Evolutionary conservation across 768 basidiomycete genomes (phyloP).

Genomic region (Rhizopogon vinicolor): DNA sequence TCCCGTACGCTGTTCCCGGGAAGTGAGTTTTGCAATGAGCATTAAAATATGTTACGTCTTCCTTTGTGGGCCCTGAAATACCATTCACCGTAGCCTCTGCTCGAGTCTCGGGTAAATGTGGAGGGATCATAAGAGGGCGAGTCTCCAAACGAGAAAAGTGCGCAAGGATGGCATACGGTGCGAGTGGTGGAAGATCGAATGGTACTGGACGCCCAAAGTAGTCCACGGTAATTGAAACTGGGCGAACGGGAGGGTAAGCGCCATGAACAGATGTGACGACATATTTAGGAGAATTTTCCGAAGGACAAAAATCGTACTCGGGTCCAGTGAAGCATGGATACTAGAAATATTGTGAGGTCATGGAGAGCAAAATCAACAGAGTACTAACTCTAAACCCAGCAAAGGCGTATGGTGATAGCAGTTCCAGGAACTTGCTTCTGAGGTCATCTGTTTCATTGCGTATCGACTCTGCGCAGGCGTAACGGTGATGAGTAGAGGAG

Average conservation of each 20-base stretch:
- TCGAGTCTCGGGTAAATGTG: constrained; percentile 35
- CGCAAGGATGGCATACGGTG: constrained; percentile 42
- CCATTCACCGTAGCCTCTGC: constrained; percentile 26
- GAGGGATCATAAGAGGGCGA: constrained; percentile 30
- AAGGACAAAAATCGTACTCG: constrained; percentile 27
- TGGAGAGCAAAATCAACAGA: neutral
- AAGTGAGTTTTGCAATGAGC: constrained; percentile 38
- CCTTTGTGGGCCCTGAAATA: constrained; percentile 36
- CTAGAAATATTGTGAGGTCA: constrained; percentile 11
- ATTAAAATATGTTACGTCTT: constrained; percentile 43
- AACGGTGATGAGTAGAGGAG: neutral
- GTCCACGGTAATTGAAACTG: constrained; percentile 24
- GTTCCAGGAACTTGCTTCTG: constrained; percentile 28
- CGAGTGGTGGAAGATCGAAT: constrained; percentile 36
- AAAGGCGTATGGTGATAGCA: constrained; percentile 42
- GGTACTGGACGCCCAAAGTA: constrained; percentile 39
- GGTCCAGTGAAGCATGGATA: constrained; percentile 36
- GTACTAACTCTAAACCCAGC: constrained; percentile 45
- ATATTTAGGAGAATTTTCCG: constrained; percentile 8
- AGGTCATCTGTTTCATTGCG: constrained; percentile 28
- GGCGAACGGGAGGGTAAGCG: constrained; percentile 25
- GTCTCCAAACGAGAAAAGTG: constrained; percentile 43
- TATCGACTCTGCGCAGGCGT: constrained; percentile 24
- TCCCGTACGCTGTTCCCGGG: constrained; percentile 17
- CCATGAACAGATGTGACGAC: constrained; percentile 17